Percentiles rank a stretch among this genome's conserved stretches.
Evolutionary conservation across 139 green algal genomes (phyloP).

Genomic region (Zygnema cylindricum): DNA sequence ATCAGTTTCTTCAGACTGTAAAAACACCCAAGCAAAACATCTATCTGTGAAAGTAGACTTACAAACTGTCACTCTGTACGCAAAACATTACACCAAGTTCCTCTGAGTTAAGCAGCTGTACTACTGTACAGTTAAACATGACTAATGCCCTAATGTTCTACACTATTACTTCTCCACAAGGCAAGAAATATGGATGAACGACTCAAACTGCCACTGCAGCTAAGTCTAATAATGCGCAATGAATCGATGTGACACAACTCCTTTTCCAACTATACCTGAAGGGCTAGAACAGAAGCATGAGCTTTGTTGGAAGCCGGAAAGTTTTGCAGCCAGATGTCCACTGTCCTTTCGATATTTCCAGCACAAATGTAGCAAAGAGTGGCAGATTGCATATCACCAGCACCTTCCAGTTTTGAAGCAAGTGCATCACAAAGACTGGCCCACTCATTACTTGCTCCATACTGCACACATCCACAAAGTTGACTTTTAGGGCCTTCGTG

Average conservation of each 20-base stretch:
- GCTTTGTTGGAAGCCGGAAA: background rate
- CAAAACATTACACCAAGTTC: too few species aligned
- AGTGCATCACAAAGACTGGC: constrained; percentile 75
- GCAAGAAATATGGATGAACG: background rate
- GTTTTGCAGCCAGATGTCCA: constrained; percentile 68
- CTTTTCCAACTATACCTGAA: constrained; percentile 8
- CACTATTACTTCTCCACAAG: too few species aligned
- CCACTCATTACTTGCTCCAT: constrained; percentile 69
- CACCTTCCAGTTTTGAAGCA: constrained; percentile 68
- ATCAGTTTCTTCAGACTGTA: too few species aligned
- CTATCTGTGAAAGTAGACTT: too few species aligned
- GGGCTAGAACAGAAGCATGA: background rate
- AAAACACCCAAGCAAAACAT: too few species aligned
- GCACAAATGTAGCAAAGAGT: constrained; percentile 90
- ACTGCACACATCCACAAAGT: constrained; percentile 58
- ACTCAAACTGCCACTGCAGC: background rate
- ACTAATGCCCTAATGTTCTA: too few species aligned
- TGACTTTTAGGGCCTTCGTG: too few species aligned
- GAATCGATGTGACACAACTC: constrained; percentile 15
- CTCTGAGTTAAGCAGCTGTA: too few species aligned
- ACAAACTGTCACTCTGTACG: too few species aligned
- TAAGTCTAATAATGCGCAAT: constrained; percentile 14
- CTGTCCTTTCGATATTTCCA: constrained; percentile 85
- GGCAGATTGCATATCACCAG: constrained; percentile 75
- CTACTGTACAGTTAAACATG: too few species aligned